These are phyloP conservation scores for Diaporthe capsici DNA, from an alignment of 2,329 filamentous ascomycete genomes.

Conservation along the genomic window DNA sequence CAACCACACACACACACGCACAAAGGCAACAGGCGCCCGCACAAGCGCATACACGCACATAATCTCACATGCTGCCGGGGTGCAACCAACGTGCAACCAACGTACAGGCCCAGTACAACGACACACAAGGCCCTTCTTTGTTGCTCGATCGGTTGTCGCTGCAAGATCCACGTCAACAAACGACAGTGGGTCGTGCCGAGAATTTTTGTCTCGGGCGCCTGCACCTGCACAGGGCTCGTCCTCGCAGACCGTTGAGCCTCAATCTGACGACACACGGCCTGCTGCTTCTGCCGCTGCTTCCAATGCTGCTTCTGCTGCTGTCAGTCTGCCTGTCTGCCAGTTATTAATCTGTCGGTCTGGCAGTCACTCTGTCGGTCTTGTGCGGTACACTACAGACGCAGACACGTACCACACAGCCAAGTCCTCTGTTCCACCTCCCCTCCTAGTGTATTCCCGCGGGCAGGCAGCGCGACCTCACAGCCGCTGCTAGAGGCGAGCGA, in stretches of 20 bases:
- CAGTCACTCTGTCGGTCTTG: background rate
- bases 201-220: conserved; percentile 27
- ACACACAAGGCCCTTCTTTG: conserved; percentile 34
- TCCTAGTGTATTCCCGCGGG: background rate
- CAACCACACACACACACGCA: background rate
- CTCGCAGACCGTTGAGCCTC: conserved; percentile 34
- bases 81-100: conserved; percentile 21
- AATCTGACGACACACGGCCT: conserved; percentile 22
- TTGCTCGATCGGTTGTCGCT: conserved; percentile 31
- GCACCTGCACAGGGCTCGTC: conserved; percentile 26
- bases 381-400: too few relatives aligned
- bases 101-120: conserved; percentile 35
- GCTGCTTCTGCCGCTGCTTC: conserved; percentile 3
- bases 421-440: conserved; percentile 17
- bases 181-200: conserved; percentile 29
- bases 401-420: background rate
- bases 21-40: background rate
- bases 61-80: conserved; percentile 5
- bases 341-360: background rate
- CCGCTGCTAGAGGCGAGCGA: conserved; percentile 23
- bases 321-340: background rate
- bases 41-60: background rate
- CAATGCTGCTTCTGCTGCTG: background rate
- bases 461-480: conserved; percentile 15
- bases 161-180: conserved; percentile 36